Evolutionary conservation across 2,329 filamentous ascomycete genomes (phyloP).

Genomic region (Colletotrichum liriopes): DNA sequence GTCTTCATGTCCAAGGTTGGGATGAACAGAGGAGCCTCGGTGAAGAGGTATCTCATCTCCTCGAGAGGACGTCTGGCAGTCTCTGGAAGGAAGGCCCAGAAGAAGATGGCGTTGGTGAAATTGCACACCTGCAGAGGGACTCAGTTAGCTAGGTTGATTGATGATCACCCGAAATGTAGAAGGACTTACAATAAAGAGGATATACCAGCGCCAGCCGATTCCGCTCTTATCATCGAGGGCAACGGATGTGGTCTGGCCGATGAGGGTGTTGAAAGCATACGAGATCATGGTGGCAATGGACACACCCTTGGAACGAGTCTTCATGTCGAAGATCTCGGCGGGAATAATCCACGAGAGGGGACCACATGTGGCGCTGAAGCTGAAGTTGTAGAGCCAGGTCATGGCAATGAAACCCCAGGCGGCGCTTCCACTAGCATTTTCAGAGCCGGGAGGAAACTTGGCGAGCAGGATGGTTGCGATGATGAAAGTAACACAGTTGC

Average conservation of each 20-base stretch:
- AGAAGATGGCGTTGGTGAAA: conserved; percentile 64
- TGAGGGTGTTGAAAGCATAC: conserved; percentile 85
- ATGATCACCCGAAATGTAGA: neutral
- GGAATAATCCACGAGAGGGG: conserved; percentile 75
- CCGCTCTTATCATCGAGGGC: conserved; percentile 58
- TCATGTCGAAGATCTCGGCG: conserved; percentile 84
- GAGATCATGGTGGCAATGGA: conserved; percentile 81
- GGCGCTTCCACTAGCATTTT: conserved; percentile 58
- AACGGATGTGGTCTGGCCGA: conserved; percentile 77
- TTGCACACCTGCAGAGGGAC: conserved; percentile 68
- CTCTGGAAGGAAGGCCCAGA: conserved; percentile 78
- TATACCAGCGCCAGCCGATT: conserved; percentile 65
- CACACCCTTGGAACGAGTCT: conserved; percentile 81
- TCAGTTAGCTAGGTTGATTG: neutral
- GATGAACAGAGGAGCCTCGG: conserved; percentile 76
- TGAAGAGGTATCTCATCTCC: conserved; percentile 78
- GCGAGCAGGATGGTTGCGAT: conserved; percentile 71
- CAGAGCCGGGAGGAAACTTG: conserved; percentile 72
- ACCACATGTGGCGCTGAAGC: conserved; percentile 79
- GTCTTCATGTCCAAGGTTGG: conserved; percentile 66
- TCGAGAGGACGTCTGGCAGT: conserved; percentile 76
- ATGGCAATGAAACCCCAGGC: conserved; percentile 81
- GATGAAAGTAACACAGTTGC: conserved; percentile 81
- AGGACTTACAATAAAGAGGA: conserved; percentile 57
- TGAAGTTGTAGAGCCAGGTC: conserved; percentile 88